These are phyloP conservation scores for Lathyrus aphaca DNA, from an alignment of 306 rosid species.

Conservation along the genomic window DNA sequence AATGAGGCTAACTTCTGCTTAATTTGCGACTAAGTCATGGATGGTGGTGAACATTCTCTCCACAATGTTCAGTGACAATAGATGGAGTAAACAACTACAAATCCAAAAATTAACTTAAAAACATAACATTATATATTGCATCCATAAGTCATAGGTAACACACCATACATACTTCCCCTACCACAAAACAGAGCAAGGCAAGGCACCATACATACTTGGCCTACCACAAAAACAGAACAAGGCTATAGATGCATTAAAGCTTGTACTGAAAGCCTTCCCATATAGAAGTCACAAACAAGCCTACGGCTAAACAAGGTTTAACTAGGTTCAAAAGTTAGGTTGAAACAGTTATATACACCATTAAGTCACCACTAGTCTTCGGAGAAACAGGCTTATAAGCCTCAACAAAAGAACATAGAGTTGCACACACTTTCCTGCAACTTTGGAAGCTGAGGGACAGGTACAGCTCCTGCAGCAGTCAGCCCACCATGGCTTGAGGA, in stretches of 20 bases:
- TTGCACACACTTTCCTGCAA: constrained; percentile 67
- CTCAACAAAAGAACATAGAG: constrained; percentile 89
- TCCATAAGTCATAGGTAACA: too few species aligned
- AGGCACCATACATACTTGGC: not conserved
- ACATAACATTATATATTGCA: too few species aligned
- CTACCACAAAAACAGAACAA: constrained; percentile 30
- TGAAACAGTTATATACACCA: constrained; percentile 27
- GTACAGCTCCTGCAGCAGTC: constrained; percentile 65
- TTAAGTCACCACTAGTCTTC: not conserved
- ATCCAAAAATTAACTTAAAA: too few species aligned
- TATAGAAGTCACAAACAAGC: not conserved
- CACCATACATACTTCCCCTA: not conserved
- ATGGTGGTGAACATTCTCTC: too few species aligned
- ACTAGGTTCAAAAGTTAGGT: not conserved
- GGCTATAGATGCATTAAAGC: not conserved
- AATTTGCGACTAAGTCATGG: too few species aligned
- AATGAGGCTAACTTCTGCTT: too few species aligned
- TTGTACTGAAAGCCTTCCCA: not conserved
- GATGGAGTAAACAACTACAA: too few species aligned
- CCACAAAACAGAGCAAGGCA: constrained; percentile 19
- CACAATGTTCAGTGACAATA: too few species aligned
- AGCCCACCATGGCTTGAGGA: constrained; percentile 81
- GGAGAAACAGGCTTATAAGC: not conserved
- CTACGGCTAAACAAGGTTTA: constrained; percentile 1
- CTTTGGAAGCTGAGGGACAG: constrained; percentile 78